phyloP scores from a whole-genome alignment of 202 grass and related monocot species.

The Schoenoplectus tabernaemontani region DNA sequence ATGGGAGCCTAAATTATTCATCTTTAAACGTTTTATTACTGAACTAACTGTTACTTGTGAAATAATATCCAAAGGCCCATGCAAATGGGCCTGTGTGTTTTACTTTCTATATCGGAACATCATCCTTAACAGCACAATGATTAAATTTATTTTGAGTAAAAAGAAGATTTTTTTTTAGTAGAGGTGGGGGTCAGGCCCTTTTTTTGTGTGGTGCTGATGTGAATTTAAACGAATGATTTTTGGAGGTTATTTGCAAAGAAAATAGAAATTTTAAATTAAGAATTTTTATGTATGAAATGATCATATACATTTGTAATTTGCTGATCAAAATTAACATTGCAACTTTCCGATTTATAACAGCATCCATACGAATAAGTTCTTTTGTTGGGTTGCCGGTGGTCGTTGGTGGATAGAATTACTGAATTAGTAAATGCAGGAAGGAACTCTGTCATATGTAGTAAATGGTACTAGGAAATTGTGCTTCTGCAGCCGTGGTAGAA shows the following conservation, averaged over 20 bases:
- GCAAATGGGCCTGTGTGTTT: background rate
- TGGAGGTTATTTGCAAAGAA: no score
- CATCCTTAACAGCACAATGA: background rate
- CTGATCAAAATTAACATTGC: no score
- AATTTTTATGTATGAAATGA: background rate
- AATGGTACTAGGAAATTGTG: constrained; percentile 2
- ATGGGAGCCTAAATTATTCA: no score
- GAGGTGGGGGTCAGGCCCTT: no score
- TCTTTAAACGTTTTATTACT: no score
- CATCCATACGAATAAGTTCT: no score
- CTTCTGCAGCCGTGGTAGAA: background rate
- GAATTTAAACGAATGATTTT: no score
- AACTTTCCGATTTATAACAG: no score
- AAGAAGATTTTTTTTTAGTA: no score
- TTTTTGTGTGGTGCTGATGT: no score
- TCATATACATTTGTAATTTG: no score
- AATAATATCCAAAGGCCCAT: background rate
- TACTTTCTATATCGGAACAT: background rate
- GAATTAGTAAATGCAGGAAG: constrained; percentile 2
- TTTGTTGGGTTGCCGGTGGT: background rate
- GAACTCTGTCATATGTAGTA: background rate
- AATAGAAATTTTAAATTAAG: background rate
- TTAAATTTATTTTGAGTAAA: no score
- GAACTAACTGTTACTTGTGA: background rate
- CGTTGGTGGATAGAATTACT: background rate